Percentiles rank a stretch among this genome's conserved stretches.
These are phyloP conservation scores for Colletotrichum spinosum DNA, from an alignment of 2,329 filamentous ascomycete genomes.

Conservation along the genomic window DNA sequence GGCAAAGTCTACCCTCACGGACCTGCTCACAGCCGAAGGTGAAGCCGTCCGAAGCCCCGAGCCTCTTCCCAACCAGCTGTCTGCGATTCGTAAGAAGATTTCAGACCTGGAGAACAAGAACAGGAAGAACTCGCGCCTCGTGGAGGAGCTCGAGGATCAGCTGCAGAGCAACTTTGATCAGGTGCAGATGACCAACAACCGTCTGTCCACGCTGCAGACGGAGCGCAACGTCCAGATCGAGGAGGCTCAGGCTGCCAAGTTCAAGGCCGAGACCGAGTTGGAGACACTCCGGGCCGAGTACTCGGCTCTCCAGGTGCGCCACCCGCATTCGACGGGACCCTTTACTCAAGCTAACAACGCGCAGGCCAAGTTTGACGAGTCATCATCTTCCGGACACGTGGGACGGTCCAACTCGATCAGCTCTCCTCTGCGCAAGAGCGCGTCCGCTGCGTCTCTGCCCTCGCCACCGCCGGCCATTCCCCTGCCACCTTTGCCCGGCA, in stretches of 20 bases:
- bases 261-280: constrained; percentile 74
- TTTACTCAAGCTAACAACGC: constrained; percentile 41
- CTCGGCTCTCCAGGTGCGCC: constrained; percentile 78
- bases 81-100: constrained; percentile 75
- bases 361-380: constrained; percentile 57
- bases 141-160: constrained; percentile 97
- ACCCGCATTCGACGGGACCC: neutral
- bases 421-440: constrained; percentile 85
- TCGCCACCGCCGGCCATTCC: constrained; percentile 96
- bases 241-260: constrained; percentile 76
- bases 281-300: constrained; percentile 77
- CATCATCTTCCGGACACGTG: constrained; percentile 48
- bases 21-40: constrained; percentile 64
- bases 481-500: constrained; percentile 86
- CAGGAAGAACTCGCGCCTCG: constrained; percentile 90
- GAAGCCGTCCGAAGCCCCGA: constrained; percentile 56
- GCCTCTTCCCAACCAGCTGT: constrained; percentile 66
- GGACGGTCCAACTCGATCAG: constrained; percentile 70
- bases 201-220: constrained; percentile 83
- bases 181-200: constrained; percentile 85
- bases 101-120: constrained; percentile 74
- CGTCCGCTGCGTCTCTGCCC: constrained; percentile 84
- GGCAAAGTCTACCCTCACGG: constrained; percentile 65
- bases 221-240: constrained; percentile 82
- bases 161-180: constrained; percentile 95